Evolutionary conservation across 345 rosid genomes (phyloP).

Genomic region (Salix exigua): DNA sequence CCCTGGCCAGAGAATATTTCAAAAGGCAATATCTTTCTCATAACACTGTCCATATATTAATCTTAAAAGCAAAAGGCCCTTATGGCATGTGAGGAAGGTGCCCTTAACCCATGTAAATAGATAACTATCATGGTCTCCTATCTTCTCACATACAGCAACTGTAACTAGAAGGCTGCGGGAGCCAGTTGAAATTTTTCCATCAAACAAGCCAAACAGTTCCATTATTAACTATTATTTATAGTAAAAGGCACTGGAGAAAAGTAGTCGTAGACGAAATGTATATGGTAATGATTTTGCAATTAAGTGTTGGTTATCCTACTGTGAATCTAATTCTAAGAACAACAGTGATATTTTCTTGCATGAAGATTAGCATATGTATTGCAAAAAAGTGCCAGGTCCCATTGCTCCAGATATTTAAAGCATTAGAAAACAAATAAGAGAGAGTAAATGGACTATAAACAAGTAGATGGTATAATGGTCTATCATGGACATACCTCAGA

Average conservation of each 20-base stretch:
- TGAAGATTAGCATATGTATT: not conserved
- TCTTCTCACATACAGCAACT: conserved; percentile 28
- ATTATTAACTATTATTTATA: conserved; percentile 17
- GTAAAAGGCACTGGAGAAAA: conserved; percentile 21
- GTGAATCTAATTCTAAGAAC: conserved; percentile 4
- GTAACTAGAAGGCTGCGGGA: conserved; percentile 17
- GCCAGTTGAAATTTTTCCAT: conserved; percentile 14
- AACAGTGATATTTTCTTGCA: not conserved
- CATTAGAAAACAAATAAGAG: not conserved
- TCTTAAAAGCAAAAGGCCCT: conserved; percentile 7
- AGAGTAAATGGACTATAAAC: not conserved
- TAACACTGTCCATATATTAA: conserved; percentile 23
- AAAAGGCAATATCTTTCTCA: conserved; percentile 49
- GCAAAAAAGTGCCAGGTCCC: not conserved
- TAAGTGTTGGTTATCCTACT: not conserved
- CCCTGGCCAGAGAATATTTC: conserved; percentile 87
- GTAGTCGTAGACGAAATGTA: conserved; percentile 17
- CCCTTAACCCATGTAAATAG: conserved; percentile 24
- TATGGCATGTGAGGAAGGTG: conserved; percentile 18
- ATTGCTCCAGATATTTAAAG: not conserved
- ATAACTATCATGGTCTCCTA: conserved; percentile 14
- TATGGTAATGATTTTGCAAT: conserved; percentile 11
- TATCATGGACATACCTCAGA: not conserved
- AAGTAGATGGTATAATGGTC: not conserved
- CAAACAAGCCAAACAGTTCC: conserved; percentile 13